Percentiles rank a stretch among this genome's conserved stretches.
Evolutionary conservation across 768 basidiomycete species (phyloP).

Genomic region (Botryobasidium botryosum): DNA sequence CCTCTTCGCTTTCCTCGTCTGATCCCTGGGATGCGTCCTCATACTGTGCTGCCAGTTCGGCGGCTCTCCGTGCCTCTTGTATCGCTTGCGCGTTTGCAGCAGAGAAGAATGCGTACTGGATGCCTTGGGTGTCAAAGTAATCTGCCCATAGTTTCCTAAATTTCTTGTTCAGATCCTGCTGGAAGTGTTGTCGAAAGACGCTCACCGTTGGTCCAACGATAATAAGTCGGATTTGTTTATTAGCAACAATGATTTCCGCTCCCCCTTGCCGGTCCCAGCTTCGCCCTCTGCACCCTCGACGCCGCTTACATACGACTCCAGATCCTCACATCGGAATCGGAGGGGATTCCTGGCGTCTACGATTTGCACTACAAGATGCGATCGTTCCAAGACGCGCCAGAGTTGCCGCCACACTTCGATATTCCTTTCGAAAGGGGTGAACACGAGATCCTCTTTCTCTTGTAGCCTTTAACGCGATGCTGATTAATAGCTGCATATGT

Average conservation of each 20-base stretch:
- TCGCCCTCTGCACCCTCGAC: conserved; percentile 73
- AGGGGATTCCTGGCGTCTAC: conserved; percentile 93
- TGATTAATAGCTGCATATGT: background rate
- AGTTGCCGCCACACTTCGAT: conserved; percentile 97
- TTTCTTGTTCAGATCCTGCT: background rate
- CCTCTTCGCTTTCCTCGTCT: conserved; percentile 18
- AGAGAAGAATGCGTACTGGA: conserved; percentile 85
- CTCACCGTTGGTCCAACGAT: conserved; percentile 69
- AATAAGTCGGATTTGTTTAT: conserved; percentile 95
- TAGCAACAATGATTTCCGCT: conserved; percentile 56
- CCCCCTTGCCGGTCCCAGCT: conserved; percentile 52
- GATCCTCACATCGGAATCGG: conserved; percentile 79
- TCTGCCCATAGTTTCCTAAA: conserved; percentile 75
- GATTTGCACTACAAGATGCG: conserved; percentile 87
- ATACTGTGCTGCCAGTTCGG: conserved; percentile 15
- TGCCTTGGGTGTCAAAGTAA: conserved; percentile 59
- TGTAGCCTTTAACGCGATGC: conserved; percentile 41
- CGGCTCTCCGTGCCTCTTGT: conserved; percentile 46
- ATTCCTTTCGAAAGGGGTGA: conserved; percentile 94
- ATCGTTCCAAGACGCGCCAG: conserved; percentile 92
- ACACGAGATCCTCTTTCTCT: conserved; percentile 69
- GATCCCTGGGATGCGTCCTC: conserved; percentile 22
- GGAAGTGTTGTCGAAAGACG: background rate
- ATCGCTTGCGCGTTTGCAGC: conserved; percentile 74
- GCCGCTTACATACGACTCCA: conserved; percentile 72